A percentile compares a stretch with the other conserved stretches of the same genome.
Evolutionary conservation across 148 eudicot species (phyloP).

Genomic region (Fagopyrum homotropicum): DNA sequence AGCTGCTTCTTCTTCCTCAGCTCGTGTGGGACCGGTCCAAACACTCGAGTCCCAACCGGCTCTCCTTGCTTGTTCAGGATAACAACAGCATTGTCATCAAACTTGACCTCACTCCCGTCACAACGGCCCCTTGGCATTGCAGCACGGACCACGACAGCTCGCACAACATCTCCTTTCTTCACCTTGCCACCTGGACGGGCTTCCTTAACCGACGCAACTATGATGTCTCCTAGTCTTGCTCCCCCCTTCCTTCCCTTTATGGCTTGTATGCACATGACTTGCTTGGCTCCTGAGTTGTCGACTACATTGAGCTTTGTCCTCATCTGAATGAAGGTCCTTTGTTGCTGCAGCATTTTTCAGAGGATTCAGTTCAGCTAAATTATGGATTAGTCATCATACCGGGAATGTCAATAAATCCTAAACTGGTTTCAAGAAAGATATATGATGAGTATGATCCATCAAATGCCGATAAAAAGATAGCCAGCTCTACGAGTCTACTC

Average conservation of each 20-base stretch:
- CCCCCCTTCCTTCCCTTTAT: conserved; percentile 66
- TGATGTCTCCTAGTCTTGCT: conserved; percentile 76
- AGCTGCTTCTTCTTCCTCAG: conserved; percentile 75
- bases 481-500: not conserved
- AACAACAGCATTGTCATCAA: conserved; percentile 84
- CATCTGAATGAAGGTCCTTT: conserved; percentile 85
- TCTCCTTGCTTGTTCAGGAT: conserved; percentile 78
- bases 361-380: not conserved
- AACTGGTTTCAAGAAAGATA: not conserved
- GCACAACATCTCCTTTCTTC: conserved; percentile 78
- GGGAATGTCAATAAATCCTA: not conserved
- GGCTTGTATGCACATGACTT: conserved; percentile 84
- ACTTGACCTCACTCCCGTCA: conserved; percentile 87
- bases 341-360: conserved; percentile 33
- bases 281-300: conserved; percentile 91
- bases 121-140: conserved; percentile 73
- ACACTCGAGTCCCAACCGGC: conserved; percentile 83
- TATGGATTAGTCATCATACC: not conserved
- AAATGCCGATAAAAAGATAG: not conserved
- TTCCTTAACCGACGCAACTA: conserved; percentile 77
- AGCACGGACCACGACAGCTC: conserved; percentile 83
- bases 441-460: not conserved
- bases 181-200: conserved; percentile 81
- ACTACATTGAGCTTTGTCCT: conserved; percentile 78
- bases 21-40: conserved; percentile 86